Evolutionary conservation across 352 stramenopile species (phyloP), one percentile per base, ranked within the genome.

Genomic region (Pythium phragmitis): DNA sequence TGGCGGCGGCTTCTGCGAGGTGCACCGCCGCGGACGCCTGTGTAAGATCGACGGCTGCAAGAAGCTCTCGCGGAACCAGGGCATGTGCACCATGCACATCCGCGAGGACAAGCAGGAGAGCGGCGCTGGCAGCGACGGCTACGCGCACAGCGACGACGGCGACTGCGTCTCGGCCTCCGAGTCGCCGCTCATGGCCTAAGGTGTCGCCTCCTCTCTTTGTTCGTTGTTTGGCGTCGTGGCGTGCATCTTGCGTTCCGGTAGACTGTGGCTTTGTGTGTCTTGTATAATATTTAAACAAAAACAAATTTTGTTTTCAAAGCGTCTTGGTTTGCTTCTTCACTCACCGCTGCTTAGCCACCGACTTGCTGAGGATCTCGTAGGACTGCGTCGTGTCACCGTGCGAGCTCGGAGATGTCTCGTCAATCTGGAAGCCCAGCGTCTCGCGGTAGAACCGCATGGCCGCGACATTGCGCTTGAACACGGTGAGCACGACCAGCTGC

Each of bases 401-500:
- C 2, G 74, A 69, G 61, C 86, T 97, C 7, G 95, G 95, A 53
- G 92, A 98, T 28, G 77, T 96, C 65, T 96, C 85, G 68, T 98
- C 95, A 28, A 98, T 81, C 21, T 57, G 53, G 68, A 98, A 98
- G 33, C 78, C 76, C 69, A 98, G 62, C 37, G 79, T 92, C 28
- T 88, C 62, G 49, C 69, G 77, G 73, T 98, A 98, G 73, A 98
- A 98, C 26, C 63, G 65, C 76, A 97, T 86, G 11, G 95, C 95
- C 9, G 64, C 57, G 11, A 67, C 54, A 70, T 98, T 98, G 7
- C 54, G 68, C 72, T 97, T 96, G 64, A 98, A 98, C 21, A 98
- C 95, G 3, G 95, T 98, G 51, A 98, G 77, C 59, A 98, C 78
- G 34, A 98, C 79, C 67, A 97, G 91, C 49, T 93, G 70, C 86